A percentile compares a stretch with the other conserved stretches of the same genome.
phyloP scores from a whole-genome alignment of 441 rosid species.

The Corymbia citriodora region DNA sequence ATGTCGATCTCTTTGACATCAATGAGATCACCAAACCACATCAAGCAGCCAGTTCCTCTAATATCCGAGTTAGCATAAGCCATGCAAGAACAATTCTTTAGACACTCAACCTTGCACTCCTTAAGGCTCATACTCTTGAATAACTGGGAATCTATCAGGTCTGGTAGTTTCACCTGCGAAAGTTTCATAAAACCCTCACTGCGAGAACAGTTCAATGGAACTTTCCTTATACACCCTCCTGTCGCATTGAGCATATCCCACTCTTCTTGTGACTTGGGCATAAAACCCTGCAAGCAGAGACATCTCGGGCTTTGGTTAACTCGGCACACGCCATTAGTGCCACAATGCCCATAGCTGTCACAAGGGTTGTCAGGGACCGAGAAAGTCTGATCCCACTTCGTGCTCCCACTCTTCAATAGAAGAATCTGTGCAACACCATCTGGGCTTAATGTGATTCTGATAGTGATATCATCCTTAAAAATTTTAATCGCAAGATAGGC shows the following conservation, averaged over 20 bases:
- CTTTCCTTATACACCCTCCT: background rate
- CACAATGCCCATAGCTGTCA: background rate
- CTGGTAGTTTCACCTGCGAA: background rate
- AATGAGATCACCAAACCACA: background rate
- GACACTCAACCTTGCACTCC: conserved; percentile 1
- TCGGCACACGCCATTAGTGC: background rate
- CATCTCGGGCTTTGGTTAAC: background rate
- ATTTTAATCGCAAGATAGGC: background rate
- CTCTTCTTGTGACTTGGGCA: background rate
- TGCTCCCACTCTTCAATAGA: background rate
- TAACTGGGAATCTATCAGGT: background rate
- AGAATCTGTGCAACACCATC: background rate
- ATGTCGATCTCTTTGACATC: background rate
- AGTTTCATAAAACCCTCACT: background rate
- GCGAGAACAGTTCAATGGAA: background rate
- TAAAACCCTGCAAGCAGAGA: background rate
- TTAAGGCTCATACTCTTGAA: background rate
- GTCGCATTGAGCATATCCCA: background rate
- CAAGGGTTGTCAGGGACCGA: background rate
- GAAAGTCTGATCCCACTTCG: background rate
- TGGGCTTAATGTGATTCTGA: background rate
- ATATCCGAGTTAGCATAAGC: background rate
- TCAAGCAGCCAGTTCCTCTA: background rate
- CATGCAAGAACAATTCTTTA: conserved; percentile 7
- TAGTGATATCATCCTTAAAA: background rate